Evolutionary conservation across 495 filamentous ascomycete genomes (phyloP), one percentile per base, ranked within the genome.

Genomic region (Aspergillus mulundensis): DNA sequence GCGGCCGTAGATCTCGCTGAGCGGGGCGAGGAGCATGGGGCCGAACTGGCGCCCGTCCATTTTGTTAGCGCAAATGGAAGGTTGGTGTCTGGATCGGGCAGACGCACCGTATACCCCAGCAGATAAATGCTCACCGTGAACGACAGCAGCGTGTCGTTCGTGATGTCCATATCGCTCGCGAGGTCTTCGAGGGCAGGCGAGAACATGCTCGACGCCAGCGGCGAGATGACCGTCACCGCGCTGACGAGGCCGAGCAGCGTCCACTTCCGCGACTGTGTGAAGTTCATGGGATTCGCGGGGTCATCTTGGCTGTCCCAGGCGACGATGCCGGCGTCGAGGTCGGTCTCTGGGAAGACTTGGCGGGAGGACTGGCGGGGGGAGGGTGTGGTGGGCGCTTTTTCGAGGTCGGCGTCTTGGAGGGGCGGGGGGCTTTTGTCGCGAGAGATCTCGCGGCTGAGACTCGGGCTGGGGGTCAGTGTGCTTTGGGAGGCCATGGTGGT

Each of bases 221-320:
- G 70, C 6, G 70, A 71, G 15, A 77, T 57, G 45, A 85, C 74
- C 8, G 80, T 82, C 45, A 77, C 63, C n/a, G 62, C 60, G 34
- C 70, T 73, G 40, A 76, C 62, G 4, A 77, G 61, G 1, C 30
- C 59, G 0, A 73, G 60, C 8, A 71, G 47, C 1, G 28, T 48
- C 66, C 68, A 72, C 69, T 83, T 82, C 47, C 69, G 71, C 10
- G 58, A 52, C 0, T 54, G 12, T 3, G 75, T 30, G 58, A 87
- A 90, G 64, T 91, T 91, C 64, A 85, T 75, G 0, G 87, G 87
- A 69, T 89, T 87, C 15, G 77, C 64, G 0, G 84, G 85, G 60
- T 91, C 87, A 59, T 87, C 77, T 57, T 84, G 81, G 15, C 77
- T 70, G 15, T 79, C 76, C 77, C 77, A 80, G 20, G 64, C 63